Conservation (phyloP, 768 basidiomycete species). For the Termitomyces sp. region DNA sequence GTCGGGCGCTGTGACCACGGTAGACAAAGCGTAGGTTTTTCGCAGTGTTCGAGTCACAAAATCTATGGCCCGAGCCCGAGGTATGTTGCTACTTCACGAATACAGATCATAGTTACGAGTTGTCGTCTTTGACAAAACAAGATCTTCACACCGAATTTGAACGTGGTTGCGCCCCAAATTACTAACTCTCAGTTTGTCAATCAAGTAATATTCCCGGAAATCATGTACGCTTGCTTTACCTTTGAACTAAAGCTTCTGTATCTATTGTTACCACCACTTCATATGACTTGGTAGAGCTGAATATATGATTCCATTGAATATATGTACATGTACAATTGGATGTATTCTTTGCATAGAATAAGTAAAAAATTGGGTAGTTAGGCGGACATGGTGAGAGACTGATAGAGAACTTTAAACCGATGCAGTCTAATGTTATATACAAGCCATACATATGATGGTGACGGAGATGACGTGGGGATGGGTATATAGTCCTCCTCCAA, state of each 20-base stretch:
- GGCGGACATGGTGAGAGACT: background rate
- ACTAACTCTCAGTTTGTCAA: background rate
- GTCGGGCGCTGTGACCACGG: background rate
- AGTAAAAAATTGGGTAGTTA: background rate
- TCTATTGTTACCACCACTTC: background rate
- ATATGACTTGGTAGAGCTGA: background rate
- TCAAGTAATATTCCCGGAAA: too few relatives aligned
- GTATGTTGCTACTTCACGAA: too few relatives aligned
- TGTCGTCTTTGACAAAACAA: slow-evolving; percentile 4
- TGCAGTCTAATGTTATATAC: slow-evolving; percentile 10
- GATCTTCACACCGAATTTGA: background rate
- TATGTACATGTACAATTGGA: slow-evolving; percentile 6
- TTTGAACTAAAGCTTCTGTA: background rate
- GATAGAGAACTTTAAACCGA: background rate
- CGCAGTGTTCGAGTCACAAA: too few relatives aligned
- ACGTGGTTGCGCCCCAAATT: background rate
- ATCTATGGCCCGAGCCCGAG: background rate
- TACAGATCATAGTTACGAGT: background rate
- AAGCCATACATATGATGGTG: slow-evolving; percentile 6
- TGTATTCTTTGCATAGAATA: slow-evolving; percentile 5
- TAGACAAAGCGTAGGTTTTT: too few relatives aligned
- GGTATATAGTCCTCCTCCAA: background rate
- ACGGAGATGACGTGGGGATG: background rate
- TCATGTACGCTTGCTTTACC: background rate
- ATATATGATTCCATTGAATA: slow-evolving; percentile 5